Base-by-base conservation (phyloP, 768 basidiomycete species). In the Termitomyces sp. region DNA sequence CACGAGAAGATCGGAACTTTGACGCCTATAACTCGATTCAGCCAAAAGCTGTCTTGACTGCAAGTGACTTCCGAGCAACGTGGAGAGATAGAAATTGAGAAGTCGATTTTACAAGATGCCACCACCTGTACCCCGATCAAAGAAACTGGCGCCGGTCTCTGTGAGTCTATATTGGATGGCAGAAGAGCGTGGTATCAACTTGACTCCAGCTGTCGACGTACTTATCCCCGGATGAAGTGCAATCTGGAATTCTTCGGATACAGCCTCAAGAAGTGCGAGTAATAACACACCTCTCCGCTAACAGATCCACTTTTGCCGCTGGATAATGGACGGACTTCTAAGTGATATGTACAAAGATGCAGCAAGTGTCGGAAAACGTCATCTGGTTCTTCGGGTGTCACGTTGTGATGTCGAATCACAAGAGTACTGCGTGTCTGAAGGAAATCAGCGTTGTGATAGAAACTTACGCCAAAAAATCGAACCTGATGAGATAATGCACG, bases 291-390 rank as follows among this genome's bases (percentile, higher is more conserved):
- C 77, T 91, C 87, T 20, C 90, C 91, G 58, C 83, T 89, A 30
- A 93, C 86, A 22, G 84, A 77, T 3, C 89, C 90, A 60, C 91
- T 92, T 26, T 84, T 75, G 5, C 90, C 90, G 60, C 87, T 91
- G 1, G 84, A 75, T 7, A 93, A 74, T 0, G 90, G 83, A 42
- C 79, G 75, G 2, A 92, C 85, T 58, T 92, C 90, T 4, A 92
- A 63, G 63, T 90, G 88, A 61, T 86, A 86, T 3, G 83, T 75
- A 61, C 81, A 85, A 3, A 87, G 67, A 54, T 89, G 86, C 20
- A 85, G 70, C 22, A 92, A 71, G 32, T 76, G 72, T 33, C 78
- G 77, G 53, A 88, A 80, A 1, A 89, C 68, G 36, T 83, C 78
- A 62, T 90, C 87, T 0, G 80, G 78, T 54, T 85, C 84, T 42